phyloP scores from a whole-genome alignment of 768 basidiomycete genomes.

The Mycena maculata region DNA sequence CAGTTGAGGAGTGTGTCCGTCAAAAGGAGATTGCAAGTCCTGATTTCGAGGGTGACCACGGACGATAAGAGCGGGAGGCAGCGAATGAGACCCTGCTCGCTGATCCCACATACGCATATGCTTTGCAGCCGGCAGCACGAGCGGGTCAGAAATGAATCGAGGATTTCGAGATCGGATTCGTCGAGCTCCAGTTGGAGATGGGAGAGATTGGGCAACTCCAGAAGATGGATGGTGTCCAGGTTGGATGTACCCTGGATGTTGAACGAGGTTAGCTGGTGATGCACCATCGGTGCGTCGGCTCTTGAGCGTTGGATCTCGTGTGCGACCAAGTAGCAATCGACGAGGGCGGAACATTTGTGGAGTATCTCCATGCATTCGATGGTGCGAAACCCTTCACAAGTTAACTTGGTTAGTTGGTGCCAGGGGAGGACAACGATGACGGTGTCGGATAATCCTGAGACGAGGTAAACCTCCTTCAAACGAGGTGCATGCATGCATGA shows the following conservation, averaged over 20 bases:
- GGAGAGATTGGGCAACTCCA: background rate
- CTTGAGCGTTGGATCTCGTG: background rate
- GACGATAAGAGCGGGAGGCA: background rate
- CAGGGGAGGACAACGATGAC: background rate
- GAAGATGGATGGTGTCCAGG: background rate
- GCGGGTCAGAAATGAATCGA: background rate
- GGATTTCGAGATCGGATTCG: background rate
- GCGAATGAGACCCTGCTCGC: background rate
- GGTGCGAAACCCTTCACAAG: background rate
- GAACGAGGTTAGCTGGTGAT: background rate
- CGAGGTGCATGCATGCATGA: constrained; percentile 12
- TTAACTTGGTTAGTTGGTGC: constrained; percentile 13
- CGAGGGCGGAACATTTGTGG: background rate
- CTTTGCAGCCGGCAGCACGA: background rate
- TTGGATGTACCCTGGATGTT: background rate
- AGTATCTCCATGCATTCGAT: background rate
- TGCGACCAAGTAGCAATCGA: constrained; percentile 5
- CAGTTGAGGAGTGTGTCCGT: background rate
- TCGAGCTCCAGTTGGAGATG: background rate
- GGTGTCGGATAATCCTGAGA: background rate
- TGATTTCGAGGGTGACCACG: constrained; percentile 1
- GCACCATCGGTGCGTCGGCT: background rate
- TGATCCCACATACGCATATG: background rate
- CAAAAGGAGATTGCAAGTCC: background rate
- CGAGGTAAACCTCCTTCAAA: background rate